phyloP scores from a whole-genome alignment of 169 alveolate species.

The Perkinsus marinus region DNA sequence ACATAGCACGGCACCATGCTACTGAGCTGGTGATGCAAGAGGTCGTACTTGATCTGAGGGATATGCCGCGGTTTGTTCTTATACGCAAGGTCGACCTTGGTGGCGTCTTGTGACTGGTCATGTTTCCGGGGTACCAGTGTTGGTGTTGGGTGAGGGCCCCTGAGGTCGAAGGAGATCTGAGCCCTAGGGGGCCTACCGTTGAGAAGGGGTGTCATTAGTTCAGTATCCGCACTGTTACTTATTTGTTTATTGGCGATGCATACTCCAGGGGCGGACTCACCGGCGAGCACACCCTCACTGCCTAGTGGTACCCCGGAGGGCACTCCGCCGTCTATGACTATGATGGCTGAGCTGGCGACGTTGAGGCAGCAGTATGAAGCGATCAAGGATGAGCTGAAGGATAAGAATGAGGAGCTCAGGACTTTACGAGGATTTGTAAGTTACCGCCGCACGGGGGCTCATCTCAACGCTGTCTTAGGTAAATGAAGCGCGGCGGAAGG shows the following conservation, averaged over 20 bases:
- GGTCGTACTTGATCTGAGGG: background rate
- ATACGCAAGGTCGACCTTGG: background rate
- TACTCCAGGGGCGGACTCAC: background rate
- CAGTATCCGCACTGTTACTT: background rate
- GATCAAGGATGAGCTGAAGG: background rate
- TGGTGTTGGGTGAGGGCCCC: too few relatives aligned
- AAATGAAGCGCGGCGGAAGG: background rate
- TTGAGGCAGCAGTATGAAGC: background rate
- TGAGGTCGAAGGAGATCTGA: too few relatives aligned
- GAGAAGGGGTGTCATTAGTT: background rate
- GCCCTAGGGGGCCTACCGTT: too few relatives aligned
- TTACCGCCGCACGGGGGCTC: background rate
- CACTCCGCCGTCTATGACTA: background rate
- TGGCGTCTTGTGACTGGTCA: background rate
- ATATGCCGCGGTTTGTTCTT: background rate
- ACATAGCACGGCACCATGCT: background rate
- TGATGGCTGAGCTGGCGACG: background rate
- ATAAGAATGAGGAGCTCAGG: background rate
- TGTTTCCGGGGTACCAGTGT: background rate
- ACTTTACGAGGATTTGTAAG: background rate
- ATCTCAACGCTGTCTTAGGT: background rate
- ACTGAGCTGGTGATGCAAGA: background rate
- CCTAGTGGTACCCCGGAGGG: background rate
- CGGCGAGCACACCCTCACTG: background rate
- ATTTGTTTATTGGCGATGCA: background rate